Conservation (phyloP, 2,329 filamentous ascomycete species). For the Cordyceps cicadae region DNA sequence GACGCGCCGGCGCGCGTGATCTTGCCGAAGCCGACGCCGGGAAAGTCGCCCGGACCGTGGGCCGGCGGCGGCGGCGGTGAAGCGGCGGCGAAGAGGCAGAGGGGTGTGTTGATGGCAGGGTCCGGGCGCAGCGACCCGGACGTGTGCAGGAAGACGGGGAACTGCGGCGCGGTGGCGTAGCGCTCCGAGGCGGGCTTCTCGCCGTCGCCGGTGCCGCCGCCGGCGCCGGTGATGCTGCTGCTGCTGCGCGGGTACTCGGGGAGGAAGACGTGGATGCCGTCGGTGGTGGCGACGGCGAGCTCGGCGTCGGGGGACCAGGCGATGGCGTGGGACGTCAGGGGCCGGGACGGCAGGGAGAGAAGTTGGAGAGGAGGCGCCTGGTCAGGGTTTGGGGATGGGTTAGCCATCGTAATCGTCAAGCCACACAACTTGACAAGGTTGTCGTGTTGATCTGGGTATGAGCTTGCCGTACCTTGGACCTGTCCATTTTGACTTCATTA, state of each 20-base stretch:
- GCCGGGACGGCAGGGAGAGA: constrained; percentile 34
- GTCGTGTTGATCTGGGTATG: constrained; percentile 18
- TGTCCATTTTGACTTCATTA: constrained; percentile 15
- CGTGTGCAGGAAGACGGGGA: constrained; percentile 10
- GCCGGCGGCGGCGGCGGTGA: background rate
- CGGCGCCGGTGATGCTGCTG: too few relatives aligned
- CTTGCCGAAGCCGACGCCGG: background rate
- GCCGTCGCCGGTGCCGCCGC: background rate
- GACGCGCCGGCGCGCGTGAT: constrained; percentile 23
- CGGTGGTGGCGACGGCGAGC: constrained; percentile 7
- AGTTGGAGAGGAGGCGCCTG: constrained; percentile 36
- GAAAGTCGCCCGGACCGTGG: background rate
- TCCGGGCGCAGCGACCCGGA: constrained; percentile 5
- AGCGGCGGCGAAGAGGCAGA: constrained; percentile 2
- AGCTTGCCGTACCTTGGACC: constrained; percentile 16
- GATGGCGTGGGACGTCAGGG: constrained; percentile 34
- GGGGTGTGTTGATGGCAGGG: constrained; percentile 7
- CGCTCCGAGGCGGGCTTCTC: constrained; percentile 1
- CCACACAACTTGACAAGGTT: background rate
- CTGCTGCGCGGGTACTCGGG: constrained; percentile 7
- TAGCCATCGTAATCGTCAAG: background rate
- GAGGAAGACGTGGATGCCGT: constrained; percentile 7
- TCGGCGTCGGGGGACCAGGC: constrained; percentile 12
- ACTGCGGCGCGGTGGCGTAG: background rate
- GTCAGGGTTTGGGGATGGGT: background rate